Base-by-base conservation (phyloP, 2,329 filamentous ascomycete species). In the Karstenula rhodostoma region DNA sequence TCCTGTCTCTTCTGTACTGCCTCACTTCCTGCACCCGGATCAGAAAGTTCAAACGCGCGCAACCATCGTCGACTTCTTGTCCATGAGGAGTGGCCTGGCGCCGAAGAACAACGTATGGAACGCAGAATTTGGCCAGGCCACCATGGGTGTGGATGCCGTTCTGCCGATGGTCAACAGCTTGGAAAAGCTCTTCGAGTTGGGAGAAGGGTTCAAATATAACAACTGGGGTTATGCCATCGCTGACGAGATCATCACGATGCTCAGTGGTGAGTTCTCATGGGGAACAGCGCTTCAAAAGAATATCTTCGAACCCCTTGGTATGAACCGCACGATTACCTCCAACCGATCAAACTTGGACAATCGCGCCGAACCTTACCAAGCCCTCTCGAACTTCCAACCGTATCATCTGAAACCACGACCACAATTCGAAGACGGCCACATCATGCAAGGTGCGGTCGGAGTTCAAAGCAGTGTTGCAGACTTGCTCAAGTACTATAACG, bases 191-290 rank as follows among this genome's bases (percentile, higher is more conserved):
- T 19, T 13, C 22, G 32, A 27, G 35, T 27, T 33, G 48, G 25
- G 35, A 33, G 48, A 37, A 51, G 48, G n/a, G n/a, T 19, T 51
- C n/a, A 51, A 51, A 35, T 51, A 51, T 27, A 51, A 51, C 48
- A 51, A 51, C 22, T 27, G 33, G 4, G 48, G 32, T 15, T 51
- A 51, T 27, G 32, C 33, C 12, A 51, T 51, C 9, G n/a, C n/a
- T 10, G 48, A 27, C 4, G 15, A 51, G 9, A 27, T 35, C 48
- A 51, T 51, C 5, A 5, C 15, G 10, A 25, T 33, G 17, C 8
- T 51, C 4, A 33, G 15, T 7, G 48, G 48, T 4, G 25, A 33
- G n/a, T n/a, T n/a, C n/a, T 27, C 25, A 6, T 51, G 48, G 48
- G 35, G 35, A 12, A 27, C 33, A 5, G 35, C 27, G 9, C 48